phyloP scores from a whole-genome alignment of 108 stramenopile species.

The Cyclotella kingstonii region DNA sequence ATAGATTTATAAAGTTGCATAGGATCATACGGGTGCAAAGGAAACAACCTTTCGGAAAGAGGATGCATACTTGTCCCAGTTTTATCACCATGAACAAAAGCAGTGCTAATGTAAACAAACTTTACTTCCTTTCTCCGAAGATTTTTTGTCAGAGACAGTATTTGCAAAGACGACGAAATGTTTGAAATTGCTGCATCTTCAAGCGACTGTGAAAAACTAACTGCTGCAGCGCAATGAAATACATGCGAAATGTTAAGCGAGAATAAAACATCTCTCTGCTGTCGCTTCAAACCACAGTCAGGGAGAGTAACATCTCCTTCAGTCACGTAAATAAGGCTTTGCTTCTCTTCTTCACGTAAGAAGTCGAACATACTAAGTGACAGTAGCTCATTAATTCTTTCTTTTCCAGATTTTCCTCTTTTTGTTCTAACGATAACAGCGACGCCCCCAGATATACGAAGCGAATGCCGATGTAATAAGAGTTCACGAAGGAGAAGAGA shows the following conservation, averaged over 20 bases:
- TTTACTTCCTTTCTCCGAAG: constrained; percentile 46
- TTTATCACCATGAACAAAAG: constrained; percentile 80
- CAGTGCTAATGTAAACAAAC: constrained; percentile 85
- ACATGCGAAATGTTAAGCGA: constrained; percentile 63
- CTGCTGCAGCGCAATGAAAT: constrained; percentile 83
- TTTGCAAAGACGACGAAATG: constrained; percentile 68
- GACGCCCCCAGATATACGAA: constrained; percentile 44
- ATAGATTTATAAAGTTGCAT: constrained; percentile 71
- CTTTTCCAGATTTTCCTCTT: constrained; percentile 41
- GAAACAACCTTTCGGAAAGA: constrained; percentile 59
- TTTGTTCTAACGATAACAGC: constrained; percentile 67
- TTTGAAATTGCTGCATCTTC: constrained; percentile 75
- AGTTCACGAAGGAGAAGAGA: constrained; percentile 74
- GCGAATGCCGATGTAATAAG: constrained; percentile 49
- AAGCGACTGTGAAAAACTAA: constrained; percentile 77
- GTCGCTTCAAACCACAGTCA: constrained; percentile 52
- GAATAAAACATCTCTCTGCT: constrained; percentile 27
- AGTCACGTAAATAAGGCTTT: constrained; percentile 52
- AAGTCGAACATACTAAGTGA: constrained; percentile 62
- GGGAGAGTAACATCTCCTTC: constrained; percentile 68
- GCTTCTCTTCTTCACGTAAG: constrained; percentile 53
- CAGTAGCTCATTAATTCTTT: constrained; percentile 53
- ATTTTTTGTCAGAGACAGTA: constrained; percentile 53
- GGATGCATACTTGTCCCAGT: constrained; percentile 59
- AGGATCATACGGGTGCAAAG: constrained; percentile 60